Evolutionary conservation across 176 grass and related monocot genomes (phyloP).

Genomic region (Oryza nivara): DNA sequence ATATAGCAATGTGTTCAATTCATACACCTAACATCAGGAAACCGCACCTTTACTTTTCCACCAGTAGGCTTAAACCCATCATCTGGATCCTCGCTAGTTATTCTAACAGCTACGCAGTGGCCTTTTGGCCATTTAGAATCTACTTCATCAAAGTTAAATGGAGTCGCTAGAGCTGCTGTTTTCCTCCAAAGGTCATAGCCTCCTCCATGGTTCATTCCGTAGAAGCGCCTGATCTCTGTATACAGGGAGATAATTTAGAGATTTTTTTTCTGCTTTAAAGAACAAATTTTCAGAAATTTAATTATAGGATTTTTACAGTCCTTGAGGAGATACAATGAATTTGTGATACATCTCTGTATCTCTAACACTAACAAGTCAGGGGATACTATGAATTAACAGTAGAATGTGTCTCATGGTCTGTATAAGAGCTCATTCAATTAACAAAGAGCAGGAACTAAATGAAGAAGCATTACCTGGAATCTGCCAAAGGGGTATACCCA

Average conservation of each 20-base stretch:
- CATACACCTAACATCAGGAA: constrained; percentile 30
- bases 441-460: background rate
- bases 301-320: background rate
- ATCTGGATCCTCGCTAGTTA: constrained; percentile 97
- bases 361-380: background rate
- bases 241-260: constrained; percentile 24
- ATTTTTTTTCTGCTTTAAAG: background rate
- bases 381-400: background rate
- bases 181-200: constrained; percentile 86
- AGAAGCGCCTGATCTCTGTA: constrained; percentile 96
- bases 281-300: background rate
- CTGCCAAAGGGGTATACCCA: constrained; percentile 98
- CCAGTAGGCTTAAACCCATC: constrained; percentile 99
- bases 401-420: background rate
- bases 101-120: constrained; percentile 89
- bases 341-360: background rate
- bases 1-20: constrained; percentile 17
- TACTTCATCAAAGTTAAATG: constrained; percentile 94
- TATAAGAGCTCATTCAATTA: background rate
- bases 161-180: constrained; percentile 73
- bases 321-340: background rate
- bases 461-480: constrained; percentile 72
- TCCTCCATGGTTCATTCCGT: constrained; percentile 90
- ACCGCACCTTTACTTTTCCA: constrained; percentile 88
- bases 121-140: constrained; percentile 83